Evolutionary conservation across 2,329 filamentous ascomycete genomes (phyloP).

Genomic region (Phialophora macrospora): DNA sequence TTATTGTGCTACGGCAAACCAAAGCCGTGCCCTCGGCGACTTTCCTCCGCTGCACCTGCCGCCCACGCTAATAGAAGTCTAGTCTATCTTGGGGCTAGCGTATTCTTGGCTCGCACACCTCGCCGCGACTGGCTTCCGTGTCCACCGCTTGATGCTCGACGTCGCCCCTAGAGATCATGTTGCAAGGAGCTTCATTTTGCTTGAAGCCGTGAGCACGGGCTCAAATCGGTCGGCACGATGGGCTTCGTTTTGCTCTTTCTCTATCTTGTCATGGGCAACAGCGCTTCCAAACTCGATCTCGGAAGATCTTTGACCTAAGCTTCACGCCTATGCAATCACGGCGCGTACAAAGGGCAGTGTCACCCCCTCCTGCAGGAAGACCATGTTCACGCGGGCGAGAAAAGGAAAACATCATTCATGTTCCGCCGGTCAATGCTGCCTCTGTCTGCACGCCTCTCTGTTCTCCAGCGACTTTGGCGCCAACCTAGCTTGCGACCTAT

Average conservation of each 20-base stretch:
- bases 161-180: neutral
- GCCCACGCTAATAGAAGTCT: neutral
- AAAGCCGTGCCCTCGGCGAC: neutral
- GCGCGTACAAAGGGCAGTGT: conserved; percentile 17
- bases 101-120: neutral
- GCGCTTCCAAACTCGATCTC: neutral
- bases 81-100: neutral
- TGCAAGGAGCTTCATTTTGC: neutral
- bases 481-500: conserved; percentile 4
- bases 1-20: neutral
- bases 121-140: neutral
- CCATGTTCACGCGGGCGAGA: conserved; percentile 2
- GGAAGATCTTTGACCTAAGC: neutral
- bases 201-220: neutral
- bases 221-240: neutral
- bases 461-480: conserved; percentile 8
- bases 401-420: conserved; percentile 15
- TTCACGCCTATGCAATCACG: conserved; percentile 18
- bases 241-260: neutral
- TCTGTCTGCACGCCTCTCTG: conserved; percentile 13
- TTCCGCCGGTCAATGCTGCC: conserved; percentile 7
- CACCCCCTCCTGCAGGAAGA: conserved; percentile 18
- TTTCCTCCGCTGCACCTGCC: neutral
- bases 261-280: neutral
- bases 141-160: conserved; percentile 16